Base-by-base conservation (phyloP, 2,329 filamentous ascomycete species). In the Ophiognomonia clavigignenti-juglandacearum region DNA sequence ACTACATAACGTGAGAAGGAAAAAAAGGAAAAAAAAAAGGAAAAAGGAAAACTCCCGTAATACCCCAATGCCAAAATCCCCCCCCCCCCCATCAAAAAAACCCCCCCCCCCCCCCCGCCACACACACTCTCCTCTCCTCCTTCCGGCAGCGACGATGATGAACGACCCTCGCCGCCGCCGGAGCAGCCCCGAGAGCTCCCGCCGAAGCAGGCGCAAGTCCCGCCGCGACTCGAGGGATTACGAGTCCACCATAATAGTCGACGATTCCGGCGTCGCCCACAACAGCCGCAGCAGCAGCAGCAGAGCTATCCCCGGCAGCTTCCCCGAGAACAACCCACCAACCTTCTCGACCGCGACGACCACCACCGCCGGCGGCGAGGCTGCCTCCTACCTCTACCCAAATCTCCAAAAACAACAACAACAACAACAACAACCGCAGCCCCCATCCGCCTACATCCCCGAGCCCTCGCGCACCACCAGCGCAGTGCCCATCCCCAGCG, bases 161-260 rank as follows among this genome's bases (percentile, higher is more conserved):
- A 69, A 72, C 68, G 70, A 73, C 60, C 67, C 70, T 64, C 74
- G 75, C 62, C 73, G 72, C 59, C 72, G 75, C 59, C 72, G 75
- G 68, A 79, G 75, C 66, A 79, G 75, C 66, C 74, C 73, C 47
- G 76, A 78, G 57, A 71, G 71, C 68, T 71, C 70, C 60, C 69
- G 73, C 61, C 73, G 75, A 6, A 26, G 24, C 61, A 73, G 74
- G 68, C 67, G 67, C 63, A 68, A 66, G 59, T 64, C 68, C 44
- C 64, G 66, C 38, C 63, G 67, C 49, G 63, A 66, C 56, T 70
- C 69, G 44, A 62, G 63, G 61, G 69, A 70, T n/a, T n/a, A n/a
- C n/a, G n/a, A n/a, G n/a, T n/a, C n/a, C n/a, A n/a, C n/a, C n/a
- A n/a, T n/a, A n/a, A n/a, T n/a, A n/a, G n/a, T n/a, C n/a, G n/a